Conservation (phyloP, 345 rosid species). For the Psidium friedrichsthalianum region DNA sequence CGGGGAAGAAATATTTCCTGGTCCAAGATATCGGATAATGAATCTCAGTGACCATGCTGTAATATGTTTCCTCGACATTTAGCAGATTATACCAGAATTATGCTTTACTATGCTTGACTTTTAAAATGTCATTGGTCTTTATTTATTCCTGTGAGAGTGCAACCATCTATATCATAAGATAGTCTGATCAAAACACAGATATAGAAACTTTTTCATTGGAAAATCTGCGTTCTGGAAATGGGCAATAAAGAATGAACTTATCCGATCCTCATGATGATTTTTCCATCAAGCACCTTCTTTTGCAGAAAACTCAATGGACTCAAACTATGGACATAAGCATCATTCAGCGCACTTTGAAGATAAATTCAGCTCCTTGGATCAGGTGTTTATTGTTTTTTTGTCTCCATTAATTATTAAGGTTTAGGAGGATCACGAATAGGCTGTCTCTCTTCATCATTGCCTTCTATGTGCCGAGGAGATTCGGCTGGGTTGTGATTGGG, state of each 20-base stretch:
- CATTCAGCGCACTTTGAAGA: constrained; percentile 42
- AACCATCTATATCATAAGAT: neutral
- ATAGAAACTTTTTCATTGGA: neutral
- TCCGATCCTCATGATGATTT: constrained; percentile 9
- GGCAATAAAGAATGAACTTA: constrained; percentile 23
- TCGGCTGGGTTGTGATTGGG: neutral
- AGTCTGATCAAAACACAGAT: neutral
- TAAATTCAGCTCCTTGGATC: constrained; percentile 57
- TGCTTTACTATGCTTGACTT: neutral
- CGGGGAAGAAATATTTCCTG: neutral
- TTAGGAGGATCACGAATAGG: neutral
- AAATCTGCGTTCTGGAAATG: constrained; percentile 1
- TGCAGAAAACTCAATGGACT: constrained; percentile 25
- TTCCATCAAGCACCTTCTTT: constrained; percentile 7
- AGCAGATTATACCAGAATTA: neutral
- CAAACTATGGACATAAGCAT: neutral
- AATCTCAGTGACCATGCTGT: neutral
- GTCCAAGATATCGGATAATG: neutral
- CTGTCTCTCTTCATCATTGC: neutral
- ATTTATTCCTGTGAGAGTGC: neutral
- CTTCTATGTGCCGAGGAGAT: neutral
- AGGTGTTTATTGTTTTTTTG: constrained; percentile 29
- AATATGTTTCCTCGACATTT: neutral
- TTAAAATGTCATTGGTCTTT: neutral
- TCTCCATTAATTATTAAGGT: neutral